Conservation (phyloP, 2,329 filamentous ascomycete species). For the Arthrobotrys conoides region DNA sequence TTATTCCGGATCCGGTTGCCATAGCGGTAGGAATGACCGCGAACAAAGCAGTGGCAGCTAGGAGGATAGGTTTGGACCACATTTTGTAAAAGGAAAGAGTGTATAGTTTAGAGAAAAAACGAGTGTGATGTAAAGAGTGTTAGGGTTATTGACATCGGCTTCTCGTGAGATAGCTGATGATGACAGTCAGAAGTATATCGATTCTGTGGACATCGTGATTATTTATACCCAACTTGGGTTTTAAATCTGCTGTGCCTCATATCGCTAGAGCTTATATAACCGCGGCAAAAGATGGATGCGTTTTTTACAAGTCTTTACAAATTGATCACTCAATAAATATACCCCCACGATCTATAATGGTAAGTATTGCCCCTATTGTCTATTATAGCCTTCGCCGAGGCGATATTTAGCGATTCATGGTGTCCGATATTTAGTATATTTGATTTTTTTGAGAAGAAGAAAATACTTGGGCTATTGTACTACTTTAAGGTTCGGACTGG, state of each 20-base stretch:
- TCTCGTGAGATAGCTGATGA: conserved; percentile 3
- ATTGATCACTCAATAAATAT: no score
- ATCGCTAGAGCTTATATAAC: neutral
- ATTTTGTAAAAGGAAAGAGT: conserved; percentile 3
- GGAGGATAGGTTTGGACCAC: neutral
- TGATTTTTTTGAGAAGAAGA: no score
- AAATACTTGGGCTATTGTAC: no score
- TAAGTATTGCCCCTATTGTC: neutral
- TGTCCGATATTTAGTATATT: neutral
- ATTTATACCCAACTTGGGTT: neutral
- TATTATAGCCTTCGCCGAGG: neutral
- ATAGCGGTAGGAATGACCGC: conserved; percentile 1
- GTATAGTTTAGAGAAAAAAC: neutral
- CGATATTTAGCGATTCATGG: neutral
- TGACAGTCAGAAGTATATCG: neutral
- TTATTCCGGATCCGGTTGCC: neutral
- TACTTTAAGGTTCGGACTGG: neutral
- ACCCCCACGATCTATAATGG: neutral
- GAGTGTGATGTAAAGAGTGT: neutral
- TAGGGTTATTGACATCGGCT: neutral
- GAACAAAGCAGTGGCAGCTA: neutral
- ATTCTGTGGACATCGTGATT: neutral
- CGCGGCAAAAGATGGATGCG: no score
- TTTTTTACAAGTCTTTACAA: no score
- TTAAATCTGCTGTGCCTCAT: neutral